These are phyloP conservation scores for Saccharomycopsis malanga DNA, from an alignment of 805 yeast genomes.

Conservation along the genomic window DNA sequence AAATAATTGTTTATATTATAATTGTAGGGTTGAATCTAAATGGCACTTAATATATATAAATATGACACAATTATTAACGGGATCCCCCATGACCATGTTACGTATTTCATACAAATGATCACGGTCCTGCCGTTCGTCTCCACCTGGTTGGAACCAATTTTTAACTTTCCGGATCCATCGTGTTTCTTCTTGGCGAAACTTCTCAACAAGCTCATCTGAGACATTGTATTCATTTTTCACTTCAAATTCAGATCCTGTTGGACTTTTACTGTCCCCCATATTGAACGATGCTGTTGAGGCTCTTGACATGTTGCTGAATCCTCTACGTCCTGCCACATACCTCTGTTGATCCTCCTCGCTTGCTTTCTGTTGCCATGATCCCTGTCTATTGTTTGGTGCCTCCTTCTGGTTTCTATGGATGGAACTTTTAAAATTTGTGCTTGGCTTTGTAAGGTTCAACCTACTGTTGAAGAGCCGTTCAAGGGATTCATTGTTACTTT, in stretches of 20 bases:
- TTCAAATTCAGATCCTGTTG: conserved; percentile 6
- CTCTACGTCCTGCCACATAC: too few relatives aligned
- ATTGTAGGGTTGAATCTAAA: too few relatives aligned
- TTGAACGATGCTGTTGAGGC: conserved; percentile 2
- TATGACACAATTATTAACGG: background rate
- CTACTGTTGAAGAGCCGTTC: too few relatives aligned
- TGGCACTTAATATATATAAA: too few relatives aligned
- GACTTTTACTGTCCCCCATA: conserved; percentile 4
- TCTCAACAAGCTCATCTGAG: conserved; percentile 24
- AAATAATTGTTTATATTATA: too few relatives aligned
- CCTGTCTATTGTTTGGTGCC: background rate
- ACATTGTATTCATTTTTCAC: conserved; percentile 29
- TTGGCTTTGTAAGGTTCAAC: too few relatives aligned
- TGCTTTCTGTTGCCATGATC: background rate
- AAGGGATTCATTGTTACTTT: background rate
- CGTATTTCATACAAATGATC: conserved; percentile 30
- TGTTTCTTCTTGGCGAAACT: conserved; percentile 29
- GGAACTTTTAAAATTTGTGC: background rate
- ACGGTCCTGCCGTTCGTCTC: conserved; percentile 20
- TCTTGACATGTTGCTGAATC: conserved; percentile 3
- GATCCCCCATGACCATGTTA: conserved; percentile 26
- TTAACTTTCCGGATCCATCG: conserved; percentile 29
- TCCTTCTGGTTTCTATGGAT: background rate
- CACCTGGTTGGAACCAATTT: conserved; percentile 28
- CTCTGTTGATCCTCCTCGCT: background rate